These are phyloP conservation scores for Barnettozyma siamensis DNA, from an alignment of 805 yeast species.

Conservation along the genomic window DNA sequence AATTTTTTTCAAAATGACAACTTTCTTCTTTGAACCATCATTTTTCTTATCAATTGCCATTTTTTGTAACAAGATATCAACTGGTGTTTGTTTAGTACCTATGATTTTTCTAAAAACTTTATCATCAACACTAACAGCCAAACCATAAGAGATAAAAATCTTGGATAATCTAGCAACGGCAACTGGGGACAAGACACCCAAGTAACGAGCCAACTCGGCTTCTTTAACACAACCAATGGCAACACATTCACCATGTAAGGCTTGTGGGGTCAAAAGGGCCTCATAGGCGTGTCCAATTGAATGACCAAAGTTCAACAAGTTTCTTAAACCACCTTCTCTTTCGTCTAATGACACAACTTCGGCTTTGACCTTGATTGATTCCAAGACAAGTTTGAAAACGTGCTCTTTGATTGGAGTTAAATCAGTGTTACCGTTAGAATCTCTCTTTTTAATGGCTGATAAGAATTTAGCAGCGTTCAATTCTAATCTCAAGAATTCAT, in stretches of 20 bases:
- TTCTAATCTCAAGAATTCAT: conserved; percentile 82
- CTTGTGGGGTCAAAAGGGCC: conserved; percentile 95
- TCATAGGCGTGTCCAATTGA: conserved; percentile 97
- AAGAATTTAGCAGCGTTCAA: conserved; percentile 64
- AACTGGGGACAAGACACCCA: conserved; percentile 83
- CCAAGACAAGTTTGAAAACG: conserved; percentile 71
- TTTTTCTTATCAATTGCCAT: conserved; percentile 97
- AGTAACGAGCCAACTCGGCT: conserved; percentile 90
- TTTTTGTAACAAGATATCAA: conserved; percentile 65
- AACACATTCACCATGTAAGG: conserved; percentile 98
- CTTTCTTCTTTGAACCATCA: conserved; percentile 85
- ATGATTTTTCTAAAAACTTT: conserved; percentile 66
- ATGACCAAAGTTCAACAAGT: conserved; percentile 91
- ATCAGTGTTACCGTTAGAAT: conserved; percentile 48
- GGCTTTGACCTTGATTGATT: conserved; percentile 86
- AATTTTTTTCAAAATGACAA: conserved; percentile 75
- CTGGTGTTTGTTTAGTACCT: conserved; percentile 64
- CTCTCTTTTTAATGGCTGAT: conserved; percentile 51
- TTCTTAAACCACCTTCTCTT: conserved; percentile 90
- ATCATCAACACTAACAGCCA: conserved; percentile 78
- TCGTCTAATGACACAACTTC: conserved; percentile 92
- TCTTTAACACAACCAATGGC: conserved; percentile 92
- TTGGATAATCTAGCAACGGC: conserved; percentile 88
- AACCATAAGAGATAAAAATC: conserved; percentile 76
- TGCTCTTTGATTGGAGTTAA: conserved; percentile 66